Base-by-base conservation (phyloP, 192 early-diverging fungal species). In the Linnemannia exigua region DNA sequence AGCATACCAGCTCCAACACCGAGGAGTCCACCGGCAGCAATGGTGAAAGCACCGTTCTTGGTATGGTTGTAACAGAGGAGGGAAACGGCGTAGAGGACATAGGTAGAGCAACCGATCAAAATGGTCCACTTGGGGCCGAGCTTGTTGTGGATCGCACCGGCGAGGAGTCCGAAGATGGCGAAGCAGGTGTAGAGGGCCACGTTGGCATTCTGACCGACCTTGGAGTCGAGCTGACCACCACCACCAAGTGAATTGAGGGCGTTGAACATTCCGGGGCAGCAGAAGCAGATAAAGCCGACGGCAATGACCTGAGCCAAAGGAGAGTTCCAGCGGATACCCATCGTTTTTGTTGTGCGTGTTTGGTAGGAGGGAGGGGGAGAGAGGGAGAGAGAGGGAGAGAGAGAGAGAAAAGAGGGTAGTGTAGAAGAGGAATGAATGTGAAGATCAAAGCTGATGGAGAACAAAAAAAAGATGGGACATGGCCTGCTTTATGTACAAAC, bases 261-360 rank as follows among this genome's bases (percentile, higher is more conserved):
- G 68, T 95, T 95, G 86, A 94, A 94, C 93, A 95, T 95, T n/a
- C 95, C 94, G 7, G 95, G 94, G 66, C 94, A 94, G 63, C 92
- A 91, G 75, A 95, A 93, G 82, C 93, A 94, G 19, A 96, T 90
- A 46, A 96, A 88, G 67, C 94, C 93, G 36, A 96, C 89, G 33
- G 95, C 87, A 77, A 93, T 81, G 75, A 96, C 90, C 84, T 96
- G 95, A 52, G 91, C 91, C 88, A 94, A 77, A 46, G 94, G 90
- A 67, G 91, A 92, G 80, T 89, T 90, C 88, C 90, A 90, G 48
- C 87, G 70, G 80, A 81, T 76, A 74, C 31, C 68, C 73, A 81
- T 81, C 37, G 70, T 71, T n/a, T n/a, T n/a, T 67, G 50, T n/a
- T 77, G 61, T 28, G 78, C 63, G 44, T 38, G 52, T 25, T 22